These are phyloP conservation scores for Capsella rubella DNA, from an alignment of 441 rosid genomes.

Conservation along the genomic window DNA sequence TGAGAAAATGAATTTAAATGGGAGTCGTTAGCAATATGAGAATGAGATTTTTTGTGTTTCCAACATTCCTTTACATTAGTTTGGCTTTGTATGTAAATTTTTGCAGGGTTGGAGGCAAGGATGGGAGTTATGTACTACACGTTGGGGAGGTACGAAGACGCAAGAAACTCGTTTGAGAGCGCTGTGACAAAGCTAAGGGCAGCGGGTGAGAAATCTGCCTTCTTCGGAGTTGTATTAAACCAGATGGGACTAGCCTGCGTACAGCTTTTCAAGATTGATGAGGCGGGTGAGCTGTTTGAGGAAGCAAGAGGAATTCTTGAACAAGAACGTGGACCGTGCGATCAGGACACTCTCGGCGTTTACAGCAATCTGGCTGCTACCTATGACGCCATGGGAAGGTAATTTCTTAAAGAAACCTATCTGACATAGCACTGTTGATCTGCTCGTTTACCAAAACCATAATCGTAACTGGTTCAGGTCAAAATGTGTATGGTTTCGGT, in stretches of 20 bases:
- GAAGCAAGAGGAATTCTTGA: constrained; percentile 89
- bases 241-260: constrained; percentile 99
- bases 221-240: constrained; percentile 94
- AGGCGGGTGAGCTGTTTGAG: constrained; percentile 90
- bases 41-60: not conserved
- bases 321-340: constrained; percentile 93
- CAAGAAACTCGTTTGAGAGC: constrained; percentile 82
- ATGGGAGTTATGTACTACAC: constrained; percentile 98
- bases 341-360: constrained; percentile 94
- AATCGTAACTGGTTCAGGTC: not conserved
- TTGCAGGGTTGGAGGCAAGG: constrained; percentile 82
- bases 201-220: constrained; percentile 92
- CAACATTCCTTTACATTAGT: constrained; percentile 5
- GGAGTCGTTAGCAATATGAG: not conserved
- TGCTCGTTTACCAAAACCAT: constrained; percentile 10
- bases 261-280: constrained; percentile 94
- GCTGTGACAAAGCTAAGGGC: constrained; percentile 82
- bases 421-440: not conserved
- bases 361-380: constrained; percentile 99
- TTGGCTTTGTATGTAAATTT: constrained; percentile 18
- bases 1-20: not conserved
- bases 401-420: constrained; percentile 33
- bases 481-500: constrained; percentile 1
- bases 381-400: constrained; percentile 99
- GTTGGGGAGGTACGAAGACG: constrained; percentile 85